Evolutionary conservation across 208 protist genomes (phyloP).

Genomic region (Lotmaria passim): DNA sequence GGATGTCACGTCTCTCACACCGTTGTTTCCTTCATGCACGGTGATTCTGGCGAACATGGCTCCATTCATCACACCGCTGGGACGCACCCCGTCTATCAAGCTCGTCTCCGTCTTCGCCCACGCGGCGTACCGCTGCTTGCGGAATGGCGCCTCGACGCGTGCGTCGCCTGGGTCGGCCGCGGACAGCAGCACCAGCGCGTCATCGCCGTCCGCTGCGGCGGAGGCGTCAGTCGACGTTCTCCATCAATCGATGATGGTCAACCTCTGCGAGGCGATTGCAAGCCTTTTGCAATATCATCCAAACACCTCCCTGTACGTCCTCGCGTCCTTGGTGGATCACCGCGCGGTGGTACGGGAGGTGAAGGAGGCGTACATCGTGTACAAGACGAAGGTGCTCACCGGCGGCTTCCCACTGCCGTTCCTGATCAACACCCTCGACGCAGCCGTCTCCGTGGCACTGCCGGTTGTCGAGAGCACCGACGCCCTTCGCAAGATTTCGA

Average conservation of each 20-base stretch:
- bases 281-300: slow-evolving; percentile 80
- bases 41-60: slow-evolving; percentile 84
- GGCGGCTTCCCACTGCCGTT: slow-evolving; percentile 41
- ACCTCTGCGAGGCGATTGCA: slow-evolving; percentile 73
- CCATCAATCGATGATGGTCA: slow-evolving; percentile 53
- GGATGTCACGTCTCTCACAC: slow-evolving; percentile 42
- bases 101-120: slow-evolving; percentile 64
- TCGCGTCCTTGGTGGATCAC: slow-evolving; percentile 62
- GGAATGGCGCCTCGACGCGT: slow-evolving; percentile 2
- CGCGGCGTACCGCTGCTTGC: slow-evolving; percentile 48
- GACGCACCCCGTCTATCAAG: slow-evolving; percentile 42
- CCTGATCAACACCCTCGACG: slow-evolving; percentile 67
- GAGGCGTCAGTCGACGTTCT: slow-evolving; percentile 4
- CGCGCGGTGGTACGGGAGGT: slow-evolving; percentile 53
- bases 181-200: not conserved
- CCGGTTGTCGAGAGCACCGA: slow-evolving; percentile 46
- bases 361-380: slow-evolving; percentile 43
- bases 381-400: slow-evolving; percentile 24
- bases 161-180: not conserved
- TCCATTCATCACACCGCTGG: slow-evolving; percentile 78
- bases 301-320: slow-evolving; percentile 46
- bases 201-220: not conserved
- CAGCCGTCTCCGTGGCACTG: slow-evolving; percentile 53
- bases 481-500: slow-evolving; percentile 25
- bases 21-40: slow-evolving; percentile 70